Percentiles rank a stretch among this genome's conserved stretches.
Conservation (phyloP, 2,329 filamentous ascomycete species). For the Fusarium incarnatum region DNA sequence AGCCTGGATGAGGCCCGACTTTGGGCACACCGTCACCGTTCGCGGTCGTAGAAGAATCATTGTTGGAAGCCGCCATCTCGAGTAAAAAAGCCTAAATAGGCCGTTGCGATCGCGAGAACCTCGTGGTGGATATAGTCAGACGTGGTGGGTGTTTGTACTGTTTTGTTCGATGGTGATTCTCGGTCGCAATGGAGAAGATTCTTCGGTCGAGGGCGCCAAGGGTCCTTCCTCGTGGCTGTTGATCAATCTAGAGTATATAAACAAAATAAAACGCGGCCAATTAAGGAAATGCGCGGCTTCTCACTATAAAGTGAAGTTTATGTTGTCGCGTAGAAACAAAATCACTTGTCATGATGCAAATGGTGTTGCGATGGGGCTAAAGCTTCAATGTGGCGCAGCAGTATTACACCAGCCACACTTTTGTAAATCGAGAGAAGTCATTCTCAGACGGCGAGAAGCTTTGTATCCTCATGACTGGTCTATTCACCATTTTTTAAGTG, state of each 20-base stretch:
- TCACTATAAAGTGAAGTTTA: neutral
- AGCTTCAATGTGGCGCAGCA: conserved; percentile 22
- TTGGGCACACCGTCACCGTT: conserved; percentile 40
- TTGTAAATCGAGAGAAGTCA: neutral
- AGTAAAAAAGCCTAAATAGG: neutral
- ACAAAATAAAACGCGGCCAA: neutral
- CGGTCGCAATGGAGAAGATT: neutral
- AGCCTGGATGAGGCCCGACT: conserved; percentile 60
- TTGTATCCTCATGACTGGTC: neutral
- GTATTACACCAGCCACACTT: conserved; percentile 9
- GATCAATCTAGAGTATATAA: neutral
- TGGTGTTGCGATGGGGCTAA: conserved; percentile 32
- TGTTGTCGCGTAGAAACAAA: neutral
- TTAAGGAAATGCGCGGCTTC: too few species aligned
- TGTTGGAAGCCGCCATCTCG: conserved; percentile 33
- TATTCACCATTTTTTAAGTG: neutral
- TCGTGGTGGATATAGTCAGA: neutral
- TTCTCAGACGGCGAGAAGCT: neutral
- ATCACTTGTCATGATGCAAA: conserved; percentile 26
- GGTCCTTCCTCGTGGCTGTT: too few species aligned
- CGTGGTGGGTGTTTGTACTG: neutral
- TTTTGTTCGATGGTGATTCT: neutral
- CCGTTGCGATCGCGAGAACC: neutral
- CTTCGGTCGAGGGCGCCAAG: too few species aligned
- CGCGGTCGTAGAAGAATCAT: conserved; percentile 17